A percentile compares a stretch with the other conserved stretches of the same genome.
Evolutionary conservation across 1,284 basidiomycete species (phyloP).

Genomic region (Anthracocystis setariae): DNA sequence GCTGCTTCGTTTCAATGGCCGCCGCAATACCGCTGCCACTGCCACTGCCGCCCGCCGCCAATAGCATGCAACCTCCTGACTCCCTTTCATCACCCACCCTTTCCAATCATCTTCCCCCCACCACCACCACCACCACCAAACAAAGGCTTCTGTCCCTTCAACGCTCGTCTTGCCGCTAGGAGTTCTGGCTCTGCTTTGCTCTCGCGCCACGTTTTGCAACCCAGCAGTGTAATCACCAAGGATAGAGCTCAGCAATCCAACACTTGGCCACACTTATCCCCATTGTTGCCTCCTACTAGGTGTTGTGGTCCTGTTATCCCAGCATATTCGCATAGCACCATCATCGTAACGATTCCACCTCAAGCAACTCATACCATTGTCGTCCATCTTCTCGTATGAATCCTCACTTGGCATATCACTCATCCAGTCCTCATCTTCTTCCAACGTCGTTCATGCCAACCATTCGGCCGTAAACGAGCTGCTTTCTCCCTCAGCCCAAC

Average conservation of each 20-base stretch:
- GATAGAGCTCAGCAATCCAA: background rate
- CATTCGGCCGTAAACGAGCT: background rate
- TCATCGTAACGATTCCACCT: background rate
- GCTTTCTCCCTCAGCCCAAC: background rate
- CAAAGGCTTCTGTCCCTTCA: background rate
- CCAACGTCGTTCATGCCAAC: slow-evolving; percentile 3
- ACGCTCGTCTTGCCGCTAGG: background rate
- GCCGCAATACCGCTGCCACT: too few species aligned
- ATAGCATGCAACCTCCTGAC: background rate
- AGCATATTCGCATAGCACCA: background rate
- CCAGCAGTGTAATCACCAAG: background rate
- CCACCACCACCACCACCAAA: background rate
- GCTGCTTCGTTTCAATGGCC: too few species aligned
- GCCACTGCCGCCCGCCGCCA: background rate
- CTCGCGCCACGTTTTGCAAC: background rate
- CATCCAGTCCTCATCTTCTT: background rate
- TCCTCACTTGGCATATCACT: background rate
- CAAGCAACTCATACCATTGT: background rate
- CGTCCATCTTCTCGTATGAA: too few species aligned
- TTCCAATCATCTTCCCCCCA: background rate
- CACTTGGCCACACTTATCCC: background rate
- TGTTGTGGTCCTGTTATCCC: background rate
- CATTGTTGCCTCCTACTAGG: too few species aligned
- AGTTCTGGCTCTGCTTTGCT: background rate
- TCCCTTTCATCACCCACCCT: slow-evolving; percentile 12